Evolutionary conservation across 1,139 yeast species (phyloP).

Genomic region (Kazachstania sp.): DNA sequence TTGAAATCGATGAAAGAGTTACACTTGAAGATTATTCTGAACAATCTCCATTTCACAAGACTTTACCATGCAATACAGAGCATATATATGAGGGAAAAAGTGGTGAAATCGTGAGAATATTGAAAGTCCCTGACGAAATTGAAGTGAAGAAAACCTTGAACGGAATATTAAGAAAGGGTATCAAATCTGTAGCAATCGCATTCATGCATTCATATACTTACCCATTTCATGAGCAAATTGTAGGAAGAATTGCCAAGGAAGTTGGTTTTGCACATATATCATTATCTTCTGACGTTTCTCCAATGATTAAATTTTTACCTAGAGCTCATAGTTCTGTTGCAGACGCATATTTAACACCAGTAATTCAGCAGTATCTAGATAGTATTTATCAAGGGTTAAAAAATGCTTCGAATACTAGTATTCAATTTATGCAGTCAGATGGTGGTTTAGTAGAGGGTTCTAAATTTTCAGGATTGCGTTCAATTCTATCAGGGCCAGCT

Average conservation of each 20-base stretch:
- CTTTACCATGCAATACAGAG: conserved; percentile 26
- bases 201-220: conserved; percentile 62
- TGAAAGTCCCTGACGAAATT: conserved; percentile 40
- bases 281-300: conserved; percentile 55
- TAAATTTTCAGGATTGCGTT: conserved; percentile 44
- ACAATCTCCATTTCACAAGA: conserved; percentile 38
- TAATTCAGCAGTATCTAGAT: conserved; percentile 50
- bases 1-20: conserved; percentile 63
- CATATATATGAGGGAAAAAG: conserved; percentile 44
- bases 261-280: conserved; percentile 59
- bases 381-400: conserved; percentile 55
- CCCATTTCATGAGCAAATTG: conserved; percentile 53
- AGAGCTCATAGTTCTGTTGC: conserved; percentile 68
- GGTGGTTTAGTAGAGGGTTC: conserved; percentile 48
- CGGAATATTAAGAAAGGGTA: conserved; percentile 44
- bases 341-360: conserved; percentile 73
- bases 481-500: conserved; percentile 54
- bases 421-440: conserved; percentile 54
- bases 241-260: conserved; percentile 49
- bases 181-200: conserved; percentile 59
- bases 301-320: conserved; percentile 65
- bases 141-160: conserved; percentile 37
- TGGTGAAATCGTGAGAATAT: conserved; percentile 53
- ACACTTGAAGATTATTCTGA: conserved; percentile 60
- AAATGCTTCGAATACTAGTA: conserved; percentile 36